Base-by-base conservation (phyloP, 1,284 basidiomycete genomes). In the Malassezia sympodialis region DNA sequence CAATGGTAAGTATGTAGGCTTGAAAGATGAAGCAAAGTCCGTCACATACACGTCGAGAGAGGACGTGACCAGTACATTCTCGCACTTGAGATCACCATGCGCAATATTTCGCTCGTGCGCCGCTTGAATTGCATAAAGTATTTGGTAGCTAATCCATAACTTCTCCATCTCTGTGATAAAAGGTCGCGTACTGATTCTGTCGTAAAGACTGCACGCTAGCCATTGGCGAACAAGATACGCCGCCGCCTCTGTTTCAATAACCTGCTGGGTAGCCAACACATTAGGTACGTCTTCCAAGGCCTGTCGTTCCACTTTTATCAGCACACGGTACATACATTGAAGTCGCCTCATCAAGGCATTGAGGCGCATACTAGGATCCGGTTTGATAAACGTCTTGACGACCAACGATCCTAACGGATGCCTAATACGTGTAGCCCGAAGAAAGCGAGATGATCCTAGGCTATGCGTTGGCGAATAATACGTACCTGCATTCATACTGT, bases 51-150 rank as follows among this genome's bases (percentile, higher is more conserved):
- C 82, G 81, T 88, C 90, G 64, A 96, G 90, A 80, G 90, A 94
- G 0, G 91, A 90, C 0, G 91, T 93, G 56, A 98, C 88, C 48
- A 98, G 82, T 56, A 99, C 84, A 75, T 99, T 99, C 76, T 96
- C 90, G 12, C 89, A 90, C 77, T 98, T 98, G 78, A 99, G 86
- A 73, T 98, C 93, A 12, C 94, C 94, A 76, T 98, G 94, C 1
- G 90, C 82, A 15, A 94, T 80, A 78, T 80, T 79, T 57, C 85
- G 83, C 51, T 83, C 84, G 23, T 88, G 82, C 0, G 88, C 83
- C 62, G 90, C 88, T 28, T 85, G 82, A 56, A 99, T 80, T 2
- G 86, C 89, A 27, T 82, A 85, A 49, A 98, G 79, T 1, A 98
- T 79, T 75, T 98, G 93, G 72, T 90, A 99, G 0, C 87, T 85